Conservation (phyloP, 1,284 basidiomycete species). For the Heterobasidion irregulare region DNA sequence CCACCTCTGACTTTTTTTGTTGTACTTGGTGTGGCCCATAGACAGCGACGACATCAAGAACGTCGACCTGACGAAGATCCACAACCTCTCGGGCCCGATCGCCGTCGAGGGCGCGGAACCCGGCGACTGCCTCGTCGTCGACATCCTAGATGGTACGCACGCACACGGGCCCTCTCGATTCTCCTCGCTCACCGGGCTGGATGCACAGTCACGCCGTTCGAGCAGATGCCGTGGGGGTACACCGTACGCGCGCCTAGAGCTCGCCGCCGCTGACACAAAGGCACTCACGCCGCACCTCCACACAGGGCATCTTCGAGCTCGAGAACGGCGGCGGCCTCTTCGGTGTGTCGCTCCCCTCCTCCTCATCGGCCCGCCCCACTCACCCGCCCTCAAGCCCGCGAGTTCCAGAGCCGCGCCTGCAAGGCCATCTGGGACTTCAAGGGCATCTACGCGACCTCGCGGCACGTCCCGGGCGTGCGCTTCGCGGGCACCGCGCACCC, state of each 20-base stretch:
- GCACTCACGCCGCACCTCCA: not conserved
- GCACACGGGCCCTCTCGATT: not conserved
- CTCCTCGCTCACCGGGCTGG: not conserved
- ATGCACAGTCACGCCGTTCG: conserved; percentile 53
- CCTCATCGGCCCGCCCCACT: not conserved
- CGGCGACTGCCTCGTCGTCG: conserved; percentile 72
- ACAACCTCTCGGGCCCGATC: conserved; percentile 72
- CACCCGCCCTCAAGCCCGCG: conserved; percentile 34
- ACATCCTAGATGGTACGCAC: conserved; percentile 60
- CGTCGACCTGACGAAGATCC: conserved; percentile 57
- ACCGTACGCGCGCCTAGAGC: conserved; percentile 35
- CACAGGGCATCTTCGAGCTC: conserved; percentile 64
- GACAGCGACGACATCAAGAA: conserved; percentile 63
- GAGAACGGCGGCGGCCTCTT: conserved; percentile 73
- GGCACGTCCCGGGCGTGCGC: conserved; percentile 72
- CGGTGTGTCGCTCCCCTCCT: conserved; percentile 26
- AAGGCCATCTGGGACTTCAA: conserved; percentile 81
- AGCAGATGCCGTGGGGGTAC: conserved; percentile 78
- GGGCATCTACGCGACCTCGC: conserved; percentile 59
- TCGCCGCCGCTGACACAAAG: conserved; percentile 3
- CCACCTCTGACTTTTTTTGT: not conserved
- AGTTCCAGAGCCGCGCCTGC: conserved; percentile 62
- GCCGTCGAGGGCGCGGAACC: conserved; percentile 70
- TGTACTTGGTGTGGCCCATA: conserved; percentile 13
- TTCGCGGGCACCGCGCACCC: conserved; percentile 77